These are phyloP conservation scores for Aureobasidium vineae DNA, from an alignment of 2,329 filamentous ascomycete species.

Conservation along the genomic window DNA sequence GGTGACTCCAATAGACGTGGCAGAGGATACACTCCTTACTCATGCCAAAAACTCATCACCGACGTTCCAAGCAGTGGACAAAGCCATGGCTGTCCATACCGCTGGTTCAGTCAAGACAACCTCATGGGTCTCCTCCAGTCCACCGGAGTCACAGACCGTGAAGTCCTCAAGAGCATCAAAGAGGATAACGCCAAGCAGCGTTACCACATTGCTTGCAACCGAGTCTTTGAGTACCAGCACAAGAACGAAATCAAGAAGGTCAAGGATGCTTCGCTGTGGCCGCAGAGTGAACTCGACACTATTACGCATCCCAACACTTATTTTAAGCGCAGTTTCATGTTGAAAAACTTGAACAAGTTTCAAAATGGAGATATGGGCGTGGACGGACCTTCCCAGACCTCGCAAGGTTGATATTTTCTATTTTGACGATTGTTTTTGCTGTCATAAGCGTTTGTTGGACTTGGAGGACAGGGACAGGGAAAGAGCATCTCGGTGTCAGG, in stretches of 20 bases:
- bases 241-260: constrained; percentile 57
- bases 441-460: background rate
- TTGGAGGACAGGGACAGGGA: background rate
- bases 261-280: constrained; percentile 50
- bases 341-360: constrained; percentile 71
- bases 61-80: constrained; percentile 85
- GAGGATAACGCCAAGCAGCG: constrained; percentile 87
- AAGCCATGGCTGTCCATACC: constrained; percentile 92
- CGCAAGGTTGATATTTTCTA: background rate
- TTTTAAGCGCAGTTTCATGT: constrained; percentile 88
- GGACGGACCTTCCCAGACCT: constrained; percentile 32
- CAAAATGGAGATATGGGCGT: constrained; percentile 40
- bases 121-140: constrained; percentile 71
- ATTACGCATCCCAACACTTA: constrained; percentile 98
- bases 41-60: constrained; percentile 90
- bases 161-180: constrained; percentile 74
- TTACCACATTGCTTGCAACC: constrained; percentile 93
- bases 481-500: background rate
- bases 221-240: constrained; percentile 88
- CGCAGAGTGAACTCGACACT: constrained; percentile 76
- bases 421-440: background rate
- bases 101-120: constrained; percentile 89
- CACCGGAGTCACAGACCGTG: constrained; percentile 75
- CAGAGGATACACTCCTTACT: constrained; percentile 84
- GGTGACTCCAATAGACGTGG: constrained; percentile 85